phyloP scores from a whole-genome alignment of 768 basidiomycete species.

The Russula ochroleuca region DNA sequence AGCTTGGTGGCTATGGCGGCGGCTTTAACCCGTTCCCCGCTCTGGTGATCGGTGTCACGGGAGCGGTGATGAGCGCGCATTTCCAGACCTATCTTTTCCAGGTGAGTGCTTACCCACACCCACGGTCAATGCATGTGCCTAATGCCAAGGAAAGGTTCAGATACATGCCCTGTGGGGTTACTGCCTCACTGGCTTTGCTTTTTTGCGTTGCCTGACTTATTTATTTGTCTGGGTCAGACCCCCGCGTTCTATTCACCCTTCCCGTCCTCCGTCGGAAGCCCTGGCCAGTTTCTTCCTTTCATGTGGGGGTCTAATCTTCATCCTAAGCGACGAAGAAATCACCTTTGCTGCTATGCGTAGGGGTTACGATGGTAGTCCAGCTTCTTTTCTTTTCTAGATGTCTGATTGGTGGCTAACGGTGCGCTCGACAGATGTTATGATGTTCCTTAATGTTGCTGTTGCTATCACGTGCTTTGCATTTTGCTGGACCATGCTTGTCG shows the following conservation, averaged over 20 bases:
- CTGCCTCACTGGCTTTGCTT: slow-evolving; percentile 71
- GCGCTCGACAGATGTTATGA: slow-evolving; percentile 63
- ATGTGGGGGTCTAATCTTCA: slow-evolving; percentile 85
- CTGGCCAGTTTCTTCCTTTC: slow-evolving; percentile 83
- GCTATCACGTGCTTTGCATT: slow-evolving; percentile 84
- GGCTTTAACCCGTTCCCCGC: slow-evolving; percentile 94
- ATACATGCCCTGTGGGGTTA: slow-evolving; percentile 91
- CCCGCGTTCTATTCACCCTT: slow-evolving; percentile 78
- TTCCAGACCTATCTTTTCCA: slow-evolving; percentile 89
- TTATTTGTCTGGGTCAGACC: slow-evolving; percentile 91
- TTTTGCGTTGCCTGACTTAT: slow-evolving; percentile 84
- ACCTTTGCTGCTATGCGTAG: slow-evolving; percentile 88
- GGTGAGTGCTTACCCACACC: slow-evolving; percentile 34
- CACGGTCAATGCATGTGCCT: background rate
- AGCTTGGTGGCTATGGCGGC: slow-evolving; percentile 67
- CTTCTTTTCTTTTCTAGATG: background rate
- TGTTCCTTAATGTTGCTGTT: slow-evolving; percentile 82
- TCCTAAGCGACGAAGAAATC: slow-evolving; percentile 85
- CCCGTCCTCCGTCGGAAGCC: slow-evolving; percentile 90
- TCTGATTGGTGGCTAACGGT: slow-evolving; percentile 1
- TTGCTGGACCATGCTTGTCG: slow-evolving; percentile 73
- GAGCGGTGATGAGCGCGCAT: slow-evolving; percentile 91
- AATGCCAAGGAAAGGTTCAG: slow-evolving; percentile 52
- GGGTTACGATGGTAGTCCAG: slow-evolving; percentile 68
- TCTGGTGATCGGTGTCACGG: slow-evolving; percentile 88